phyloP scores from a whole-genome alignment of 768 basidiomycete genomes.

The Leccinum rimulosum region DNA sequence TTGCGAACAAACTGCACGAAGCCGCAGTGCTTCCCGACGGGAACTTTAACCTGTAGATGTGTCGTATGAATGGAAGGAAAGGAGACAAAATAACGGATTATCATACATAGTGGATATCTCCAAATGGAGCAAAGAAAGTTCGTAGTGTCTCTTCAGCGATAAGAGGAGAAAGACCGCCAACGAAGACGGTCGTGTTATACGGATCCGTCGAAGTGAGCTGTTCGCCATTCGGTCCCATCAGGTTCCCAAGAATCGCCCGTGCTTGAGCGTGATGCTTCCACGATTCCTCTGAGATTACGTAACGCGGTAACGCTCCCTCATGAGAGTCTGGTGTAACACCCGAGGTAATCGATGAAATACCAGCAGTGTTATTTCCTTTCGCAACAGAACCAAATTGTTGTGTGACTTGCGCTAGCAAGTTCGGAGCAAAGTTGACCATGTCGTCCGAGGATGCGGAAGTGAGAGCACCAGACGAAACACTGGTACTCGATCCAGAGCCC shows the following conservation, averaged over 20 bases:
- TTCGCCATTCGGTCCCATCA: slow-evolving; percentile 85
- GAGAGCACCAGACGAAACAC: slow-evolving; percentile 49
- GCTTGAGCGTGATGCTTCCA: slow-evolving; percentile 86
- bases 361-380: slow-evolving; percentile 24
- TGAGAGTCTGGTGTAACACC: slow-evolving; percentile 44
- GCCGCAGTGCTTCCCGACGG: slow-evolving; percentile 91
- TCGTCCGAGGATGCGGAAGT: slow-evolving; percentile 53
- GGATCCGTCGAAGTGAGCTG: slow-evolving; percentile 87
- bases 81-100: not conserved
- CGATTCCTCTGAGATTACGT: slow-evolving; percentile 67
- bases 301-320: slow-evolving; percentile 46
- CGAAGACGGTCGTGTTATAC: slow-evolving; percentile 96
- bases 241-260: slow-evolving; percentile 74
- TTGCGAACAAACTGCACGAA: slow-evolving; percentile 95
- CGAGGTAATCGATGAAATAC: slow-evolving; percentile 30
- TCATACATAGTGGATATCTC: slow-evolving; percentile 87
- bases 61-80: slow-evolving; percentile 2
- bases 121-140: slow-evolving; percentile 90
- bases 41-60: slow-evolving; percentile 80
- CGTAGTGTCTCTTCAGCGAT: slow-evolving; percentile 90
- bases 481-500: slow-evolving; percentile 45
- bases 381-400: slow-evolving; percentile 44
- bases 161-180: slow-evolving; percentile 83
- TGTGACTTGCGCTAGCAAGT: slow-evolving; percentile 46
- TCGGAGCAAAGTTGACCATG: slow-evolving; percentile 46